These are phyloP conservation scores for Cornus controversa DNA, from an alignment of 148 eudicot species.

Conservation along the genomic window DNA sequence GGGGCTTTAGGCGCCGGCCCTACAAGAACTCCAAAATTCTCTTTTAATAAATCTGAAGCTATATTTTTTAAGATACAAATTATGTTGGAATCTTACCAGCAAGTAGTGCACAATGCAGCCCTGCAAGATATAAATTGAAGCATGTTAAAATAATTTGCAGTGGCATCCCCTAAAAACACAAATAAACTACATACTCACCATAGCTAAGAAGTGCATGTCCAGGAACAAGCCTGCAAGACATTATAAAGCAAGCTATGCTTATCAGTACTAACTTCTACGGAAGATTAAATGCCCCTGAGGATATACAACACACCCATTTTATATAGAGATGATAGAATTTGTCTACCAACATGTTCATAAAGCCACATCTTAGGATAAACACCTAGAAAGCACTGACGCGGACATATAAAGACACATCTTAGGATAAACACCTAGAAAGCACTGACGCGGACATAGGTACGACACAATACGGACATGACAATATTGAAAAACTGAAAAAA, in stretches of 20 bases:
- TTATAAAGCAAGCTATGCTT: neutral
- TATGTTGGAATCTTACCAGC: constrained; percentile 61
- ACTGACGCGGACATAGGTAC: too few species aligned
- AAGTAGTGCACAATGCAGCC: constrained; percentile 89
- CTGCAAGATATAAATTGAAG: constrained; percentile 45
- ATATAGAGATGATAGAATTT: too few species aligned
- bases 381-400: too few species aligned
- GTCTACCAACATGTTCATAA: too few species aligned
- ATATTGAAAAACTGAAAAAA: too few species aligned
- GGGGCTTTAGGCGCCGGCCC: too few species aligned
- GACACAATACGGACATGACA: too few species aligned
- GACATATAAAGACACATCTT: too few species aligned
- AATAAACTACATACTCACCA: constrained; percentile 46
- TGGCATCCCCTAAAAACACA: constrained; percentile 5
- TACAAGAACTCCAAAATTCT: neutral
- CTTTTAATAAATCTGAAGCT: neutral
- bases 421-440: too few species aligned
- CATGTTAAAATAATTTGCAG: neutral
- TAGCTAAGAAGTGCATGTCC: constrained; percentile 94
- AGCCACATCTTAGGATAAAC: too few species aligned
- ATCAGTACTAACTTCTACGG: neutral
- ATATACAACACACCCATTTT: too few species aligned
- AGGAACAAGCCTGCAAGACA: constrained; percentile 72
- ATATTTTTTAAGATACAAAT: neutral
- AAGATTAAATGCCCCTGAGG: neutral